Evolutionary conservation across 176 grass and related monocot species (phyloP), one percentile per base, ranked within the genome.

Genomic region (Phragmites australis): DNA sequence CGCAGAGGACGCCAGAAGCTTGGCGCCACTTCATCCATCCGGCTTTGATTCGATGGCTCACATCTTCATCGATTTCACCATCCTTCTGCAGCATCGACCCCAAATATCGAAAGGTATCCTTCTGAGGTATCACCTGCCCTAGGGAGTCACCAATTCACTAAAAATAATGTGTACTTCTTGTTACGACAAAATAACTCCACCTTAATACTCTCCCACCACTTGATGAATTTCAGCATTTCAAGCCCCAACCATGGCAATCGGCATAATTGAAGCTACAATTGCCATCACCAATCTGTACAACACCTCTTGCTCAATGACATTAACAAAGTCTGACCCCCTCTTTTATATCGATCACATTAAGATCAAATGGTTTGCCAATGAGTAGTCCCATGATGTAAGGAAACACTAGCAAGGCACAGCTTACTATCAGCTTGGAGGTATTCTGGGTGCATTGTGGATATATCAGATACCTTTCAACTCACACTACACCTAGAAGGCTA

Each of bases 331-430:
- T 30, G 71, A 72, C 70, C 41, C 10, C n/a, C 80, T 31, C 29
- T 67, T 66, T 37, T 31, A 40, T 75, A n/a, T 70, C 45, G 15
- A n/a, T 52, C 29, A 48, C 32, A 70, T 37, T 34, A 46, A 46
- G 48, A 65, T 61, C 29, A 43, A 72, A 25, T 81, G 27, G 19
- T 49, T 48, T 57, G 16, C 1, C 65, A 31, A 27, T 17, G 5
- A 76, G 41, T 12, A 61, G 41, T 30, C 75, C 29, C 27, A 46
- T 26, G 21, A 17, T 50, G 30, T 48, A 82, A 61, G 22, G 14
- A 46, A 47, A 29, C 53, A 87, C 64, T 83, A 21, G 27, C 49
- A 49, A 87, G 19, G 64, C 73, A 71, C 16, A 39, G 42, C 45
- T 71, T 71, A 29, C 48, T 18, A 34, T 71, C 51, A 86, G n/a